Evolutionary conservation across 805 yeast species (phyloP).

Genomic region (Lachancea sp.): DNA sequence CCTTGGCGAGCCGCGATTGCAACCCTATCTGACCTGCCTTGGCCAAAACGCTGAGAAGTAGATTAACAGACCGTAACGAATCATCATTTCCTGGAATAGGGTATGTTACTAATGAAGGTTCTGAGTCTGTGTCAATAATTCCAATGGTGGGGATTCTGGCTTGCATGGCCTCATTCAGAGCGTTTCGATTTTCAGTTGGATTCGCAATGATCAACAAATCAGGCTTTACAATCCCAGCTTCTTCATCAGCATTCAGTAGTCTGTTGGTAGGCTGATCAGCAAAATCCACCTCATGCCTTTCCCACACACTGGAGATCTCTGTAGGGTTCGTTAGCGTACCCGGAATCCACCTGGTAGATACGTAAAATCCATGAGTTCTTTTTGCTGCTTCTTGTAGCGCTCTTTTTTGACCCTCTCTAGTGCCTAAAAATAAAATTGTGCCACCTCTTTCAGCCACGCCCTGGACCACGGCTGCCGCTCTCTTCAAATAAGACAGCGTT

Average conservation of each 20-base stretch:
- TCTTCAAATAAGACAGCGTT: conserved; percentile 65
- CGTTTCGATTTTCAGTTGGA: conserved; percentile 78
- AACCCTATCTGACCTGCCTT: conserved; percentile 81
- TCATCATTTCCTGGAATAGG: conserved; percentile 97
- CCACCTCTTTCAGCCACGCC: conserved; percentile 85
- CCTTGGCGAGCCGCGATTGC: conserved; percentile 42
- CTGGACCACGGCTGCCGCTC: conserved; percentile 80
- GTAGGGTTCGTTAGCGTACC: conserved; percentile 87
- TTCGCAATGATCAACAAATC: conserved; percentile 82
- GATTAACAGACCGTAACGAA: conserved; percentile 69
- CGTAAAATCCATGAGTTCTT: conserved; percentile 73
- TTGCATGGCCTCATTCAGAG: conserved; percentile 73
- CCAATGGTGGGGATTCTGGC: conserved; percentile 89
- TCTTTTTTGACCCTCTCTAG: conserved; percentile 68
- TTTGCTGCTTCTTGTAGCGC: conserved; percentile 74
- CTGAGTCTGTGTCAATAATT: conserved; percentile 87
- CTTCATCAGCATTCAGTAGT: conserved; percentile 44
- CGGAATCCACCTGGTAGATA: conserved; percentile 84
- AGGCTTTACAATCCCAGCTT: conserved; percentile 63
- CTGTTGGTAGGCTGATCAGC: conserved; percentile 61
- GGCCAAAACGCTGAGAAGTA: conserved; percentile 76
- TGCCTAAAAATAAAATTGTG: conserved; percentile 74
- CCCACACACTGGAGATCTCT: conserved; percentile 53
- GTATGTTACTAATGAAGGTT: conserved; percentile 82
- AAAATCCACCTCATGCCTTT: conserved; percentile 71